Evolutionary conservation across 2,329 filamentous ascomycete species (phyloP).

Genomic region (Epichloe sibirici): DNA sequence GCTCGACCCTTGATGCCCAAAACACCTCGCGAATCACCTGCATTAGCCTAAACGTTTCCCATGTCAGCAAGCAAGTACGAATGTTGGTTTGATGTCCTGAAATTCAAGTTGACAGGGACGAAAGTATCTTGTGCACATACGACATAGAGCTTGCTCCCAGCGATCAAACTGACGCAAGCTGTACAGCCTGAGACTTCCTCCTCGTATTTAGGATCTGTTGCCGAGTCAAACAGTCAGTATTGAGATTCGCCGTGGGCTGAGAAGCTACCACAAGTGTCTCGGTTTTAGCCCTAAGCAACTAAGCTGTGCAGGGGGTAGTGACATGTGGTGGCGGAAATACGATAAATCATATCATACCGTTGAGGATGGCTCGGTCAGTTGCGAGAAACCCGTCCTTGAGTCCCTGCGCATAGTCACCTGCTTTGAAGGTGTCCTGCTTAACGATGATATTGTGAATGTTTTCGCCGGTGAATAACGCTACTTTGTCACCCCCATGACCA

Average conservation of each 20-base stretch:
- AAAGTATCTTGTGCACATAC: slow-evolving; percentile 44
- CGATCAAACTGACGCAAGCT: slow-evolving; percentile 81
- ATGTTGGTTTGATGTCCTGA: not conserved
- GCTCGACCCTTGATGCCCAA: slow-evolving; percentile 93
- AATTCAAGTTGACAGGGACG: not conserved
- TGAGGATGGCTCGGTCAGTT: slow-evolving; percentile 89
- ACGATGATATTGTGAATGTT: slow-evolving; percentile 89
- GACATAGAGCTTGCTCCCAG: slow-evolving; percentile 84
- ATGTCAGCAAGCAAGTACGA: slow-evolving; percentile 9
- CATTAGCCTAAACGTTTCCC: slow-evolving; percentile 59
- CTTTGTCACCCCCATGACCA: slow-evolving; percentile 93
- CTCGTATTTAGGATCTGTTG: slow-evolving; percentile 82
- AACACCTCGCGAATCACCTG: slow-evolving; percentile 90
- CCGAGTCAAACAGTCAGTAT: slow-evolving; percentile 3
- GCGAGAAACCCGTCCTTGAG: slow-evolving; percentile 95
- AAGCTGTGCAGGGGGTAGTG: not conserved
- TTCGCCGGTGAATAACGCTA: slow-evolving; percentile 83
- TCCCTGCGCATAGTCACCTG: slow-evolving; percentile 85
- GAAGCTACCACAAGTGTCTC: not conserved
- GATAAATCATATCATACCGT: slow-evolving; percentile 46
- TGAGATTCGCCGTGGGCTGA: not conserved
- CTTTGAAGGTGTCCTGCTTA: slow-evolving; percentile 88
- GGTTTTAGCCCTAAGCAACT: not conserved
- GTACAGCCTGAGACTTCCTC: slow-evolving; percentile 98
- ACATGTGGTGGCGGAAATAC: not conserved